These are phyloP conservation scores for Fusarium azukiicola DNA, from an alignment of 2,329 filamentous ascomycete genomes.

Conservation along the genomic window DNA sequence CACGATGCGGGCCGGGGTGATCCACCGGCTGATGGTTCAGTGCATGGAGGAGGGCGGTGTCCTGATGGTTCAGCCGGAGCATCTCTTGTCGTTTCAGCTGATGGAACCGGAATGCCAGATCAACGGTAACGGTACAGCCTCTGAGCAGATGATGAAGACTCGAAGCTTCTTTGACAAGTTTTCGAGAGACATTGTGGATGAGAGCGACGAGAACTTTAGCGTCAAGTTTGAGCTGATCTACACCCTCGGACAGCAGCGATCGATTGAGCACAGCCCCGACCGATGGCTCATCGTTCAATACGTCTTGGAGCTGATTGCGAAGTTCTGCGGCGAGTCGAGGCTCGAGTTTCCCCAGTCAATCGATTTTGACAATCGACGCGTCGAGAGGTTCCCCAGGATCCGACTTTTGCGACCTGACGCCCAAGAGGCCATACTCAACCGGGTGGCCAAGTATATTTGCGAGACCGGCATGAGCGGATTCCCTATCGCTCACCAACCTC, in stretches of 20 bases:
- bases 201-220: constrained; percentile 83
- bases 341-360: constrained; percentile 61
- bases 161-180: constrained; percentile 69
- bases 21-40: constrained; percentile 65
- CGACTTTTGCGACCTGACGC: constrained; percentile 68
- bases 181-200: constrained; percentile 80
- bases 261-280: constrained; percentile 73
- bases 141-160: constrained; percentile 60
- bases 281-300: constrained; percentile 79
- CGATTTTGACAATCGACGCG: constrained; percentile 61
- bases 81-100: constrained; percentile 81
- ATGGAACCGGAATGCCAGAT: constrained; percentile 76
- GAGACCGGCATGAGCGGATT: constrained; percentile 65
- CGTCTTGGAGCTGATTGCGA: constrained; percentile 69
- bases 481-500: constrained; percentile 63
- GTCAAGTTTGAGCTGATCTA: constrained; percentile 82
- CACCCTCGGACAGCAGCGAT: constrained; percentile 75
- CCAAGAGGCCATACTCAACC: constrained; percentile 53
- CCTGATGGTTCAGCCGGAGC: constrained; percentile 81
- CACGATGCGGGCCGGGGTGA: constrained; percentile 52
- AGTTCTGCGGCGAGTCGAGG: constrained; percentile 56
- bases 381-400: constrained; percentile 69
- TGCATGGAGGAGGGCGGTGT: constrained; percentile 76
- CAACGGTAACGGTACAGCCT: constrained; percentile 50
- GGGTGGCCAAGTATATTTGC: constrained; percentile 67